phyloP scores from a whole-genome alignment of 176 grass and related monocot species.

The Musa itinerans region DNA sequence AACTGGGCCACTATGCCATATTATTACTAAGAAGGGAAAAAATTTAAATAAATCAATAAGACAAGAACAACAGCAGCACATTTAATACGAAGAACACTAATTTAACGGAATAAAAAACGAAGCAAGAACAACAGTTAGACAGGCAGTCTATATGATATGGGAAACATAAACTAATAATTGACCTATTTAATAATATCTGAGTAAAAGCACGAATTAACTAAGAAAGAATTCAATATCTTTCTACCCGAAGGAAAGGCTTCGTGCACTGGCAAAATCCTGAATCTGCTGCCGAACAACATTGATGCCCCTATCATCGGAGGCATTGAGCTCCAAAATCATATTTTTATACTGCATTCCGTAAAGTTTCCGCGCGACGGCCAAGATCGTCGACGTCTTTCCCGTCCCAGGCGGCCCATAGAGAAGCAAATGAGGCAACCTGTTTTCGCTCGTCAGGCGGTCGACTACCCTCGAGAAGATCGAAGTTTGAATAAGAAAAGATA shows the following conservation, averaged over 20 bases:
- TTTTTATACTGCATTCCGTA: conserved; percentile 84
- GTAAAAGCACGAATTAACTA: not conserved
- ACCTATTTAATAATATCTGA: not conserved
- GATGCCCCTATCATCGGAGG: conserved; percentile 86
- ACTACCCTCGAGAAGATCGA: conserved; percentile 19
- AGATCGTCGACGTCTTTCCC: conserved; percentile 84
- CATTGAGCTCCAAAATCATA: conserved; percentile 98
- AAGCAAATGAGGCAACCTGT: conserved; percentile 81
- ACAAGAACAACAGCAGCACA: too few relatives aligned
- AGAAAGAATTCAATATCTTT: not conserved
- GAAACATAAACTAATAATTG: not conserved
- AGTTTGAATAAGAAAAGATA: not conserved
- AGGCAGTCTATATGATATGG: too few relatives aligned
- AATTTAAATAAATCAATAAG: too few relatives aligned
- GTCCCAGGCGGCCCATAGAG: conserved; percentile 84
- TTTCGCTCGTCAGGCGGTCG: conserved; percentile 85
- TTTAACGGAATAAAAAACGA: too few relatives aligned
- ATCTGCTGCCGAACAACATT: conserved; percentile 95
- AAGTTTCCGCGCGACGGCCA: conserved; percentile 88
- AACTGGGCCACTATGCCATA: too few relatives aligned
- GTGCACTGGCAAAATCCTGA: conserved; percentile 73
- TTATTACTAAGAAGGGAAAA: too few relatives aligned
- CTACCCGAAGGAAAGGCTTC: conserved; percentile 86
- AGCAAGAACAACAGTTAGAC: too few relatives aligned
- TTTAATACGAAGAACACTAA: too few relatives aligned